These are phyloP conservation scores for Aspergillus tubingensis DNA, from an alignment of 2,329 filamentous ascomycete species.

Conservation along the genomic window DNA sequence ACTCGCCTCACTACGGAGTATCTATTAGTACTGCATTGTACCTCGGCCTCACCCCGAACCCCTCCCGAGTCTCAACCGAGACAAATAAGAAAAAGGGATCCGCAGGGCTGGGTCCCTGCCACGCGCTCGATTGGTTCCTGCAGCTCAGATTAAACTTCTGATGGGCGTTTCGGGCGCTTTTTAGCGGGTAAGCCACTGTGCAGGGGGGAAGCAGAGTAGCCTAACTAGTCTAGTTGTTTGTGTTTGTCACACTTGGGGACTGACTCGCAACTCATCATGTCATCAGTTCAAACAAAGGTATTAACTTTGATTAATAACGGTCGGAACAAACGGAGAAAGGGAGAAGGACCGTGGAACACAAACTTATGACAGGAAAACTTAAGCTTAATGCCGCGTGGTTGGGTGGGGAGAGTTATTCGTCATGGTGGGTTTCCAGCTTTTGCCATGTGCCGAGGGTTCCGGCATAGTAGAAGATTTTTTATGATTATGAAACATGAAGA, in stretches of 20 bases:
- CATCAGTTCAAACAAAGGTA: neutral
- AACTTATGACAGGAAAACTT: neutral
- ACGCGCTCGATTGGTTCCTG: neutral
- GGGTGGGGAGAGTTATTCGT: neutral
- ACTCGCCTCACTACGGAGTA: neutral
- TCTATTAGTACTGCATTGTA: no score
- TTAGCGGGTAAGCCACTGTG: neutral
- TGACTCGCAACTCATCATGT: neutral
- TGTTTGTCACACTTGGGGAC: neutral
- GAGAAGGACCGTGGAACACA: neutral
- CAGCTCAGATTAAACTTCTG: neutral
- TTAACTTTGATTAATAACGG: slow-evolving; percentile 5
- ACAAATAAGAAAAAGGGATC: neutral
- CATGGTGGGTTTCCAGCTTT: neutral
- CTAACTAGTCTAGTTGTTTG: no score
- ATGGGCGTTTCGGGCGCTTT: neutral
- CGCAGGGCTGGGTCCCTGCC: neutral
- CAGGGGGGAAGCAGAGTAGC: no score
- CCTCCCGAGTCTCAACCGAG: neutral
- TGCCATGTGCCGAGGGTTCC: neutral
- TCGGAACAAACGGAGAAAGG: neutral
- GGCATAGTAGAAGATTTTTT: neutral
- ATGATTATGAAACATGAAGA: neutral
- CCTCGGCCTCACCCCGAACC: neutral
- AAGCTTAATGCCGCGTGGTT: slow-evolving; percentile 3